phyloP scores from a whole-genome alignment of 2,329 filamentous ascomycete species.

The Endocalyx cinctus region DNA sequence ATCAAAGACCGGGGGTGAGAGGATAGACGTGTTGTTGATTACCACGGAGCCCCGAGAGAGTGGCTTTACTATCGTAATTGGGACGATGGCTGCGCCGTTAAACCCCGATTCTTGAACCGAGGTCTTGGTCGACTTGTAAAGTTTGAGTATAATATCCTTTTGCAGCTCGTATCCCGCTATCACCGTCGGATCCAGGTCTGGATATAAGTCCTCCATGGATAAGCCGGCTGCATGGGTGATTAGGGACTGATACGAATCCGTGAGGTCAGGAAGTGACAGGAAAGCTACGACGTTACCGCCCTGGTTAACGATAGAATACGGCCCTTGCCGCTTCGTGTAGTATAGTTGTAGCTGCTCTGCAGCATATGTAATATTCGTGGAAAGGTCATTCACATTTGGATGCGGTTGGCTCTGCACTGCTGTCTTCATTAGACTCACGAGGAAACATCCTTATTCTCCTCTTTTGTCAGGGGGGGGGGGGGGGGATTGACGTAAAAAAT shows the following conservation, averaged over 20 bases:
- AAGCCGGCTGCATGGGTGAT: slow-evolving; percentile 8
- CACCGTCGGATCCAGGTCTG: neutral
- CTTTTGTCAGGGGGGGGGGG: too few relatives aligned
- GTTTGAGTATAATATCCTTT: neutral
- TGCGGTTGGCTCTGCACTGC: slow-evolving; percentile 20
- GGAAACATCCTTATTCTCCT: neutral
- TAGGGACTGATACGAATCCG: slow-evolving; percentile 1
- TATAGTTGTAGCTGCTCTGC: slow-evolving; percentile 19
- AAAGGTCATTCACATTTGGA: slow-evolving; percentile 15
- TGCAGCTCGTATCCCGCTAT: neutral
- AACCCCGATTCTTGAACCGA: neutral
- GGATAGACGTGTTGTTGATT: neutral
- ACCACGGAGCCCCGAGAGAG: neutral
- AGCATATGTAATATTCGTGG: slow-evolving; percentile 20
- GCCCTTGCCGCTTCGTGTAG: slow-evolving; percentile 21
- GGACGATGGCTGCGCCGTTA: neutral
- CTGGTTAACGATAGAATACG: slow-evolving; percentile 20
- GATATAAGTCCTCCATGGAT: neutral
- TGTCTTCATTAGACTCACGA: neutral
- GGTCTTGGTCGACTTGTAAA: neutral
- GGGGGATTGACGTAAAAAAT: too few relatives aligned
- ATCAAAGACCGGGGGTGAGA: neutral
- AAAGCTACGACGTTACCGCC: slow-evolving; percentile 19
- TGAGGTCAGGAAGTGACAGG: slow-evolving; percentile 5
- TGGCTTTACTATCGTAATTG: neutral